phyloP scores from a whole-genome alignment of 208 protist species.

The Leishmania tarentolae region DNA sequence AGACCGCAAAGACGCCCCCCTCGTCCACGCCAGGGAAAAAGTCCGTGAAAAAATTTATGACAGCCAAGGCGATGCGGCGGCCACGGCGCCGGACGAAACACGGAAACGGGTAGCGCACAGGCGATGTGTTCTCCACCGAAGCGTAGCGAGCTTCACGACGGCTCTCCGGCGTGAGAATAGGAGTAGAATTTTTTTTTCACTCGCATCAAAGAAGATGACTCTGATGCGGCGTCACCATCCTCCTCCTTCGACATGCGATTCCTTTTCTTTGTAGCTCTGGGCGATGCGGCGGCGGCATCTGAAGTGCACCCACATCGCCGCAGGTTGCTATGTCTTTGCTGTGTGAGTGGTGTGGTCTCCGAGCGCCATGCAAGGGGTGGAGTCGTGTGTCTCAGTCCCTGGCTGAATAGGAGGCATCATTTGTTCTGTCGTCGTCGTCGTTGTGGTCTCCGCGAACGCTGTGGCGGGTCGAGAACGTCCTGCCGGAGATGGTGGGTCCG shows the following conservation, averaged over 20 bases:
- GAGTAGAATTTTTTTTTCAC: neutral
- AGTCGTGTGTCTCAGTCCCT: neutral
- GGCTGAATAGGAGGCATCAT: neutral
- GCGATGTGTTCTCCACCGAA: neutral
- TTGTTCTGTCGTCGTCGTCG: neutral
- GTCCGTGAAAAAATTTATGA: conserved; percentile 22
- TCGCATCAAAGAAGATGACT: neutral
- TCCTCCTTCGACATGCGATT: neutral
- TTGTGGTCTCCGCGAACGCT: neutral
- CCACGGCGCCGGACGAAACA: neutral
- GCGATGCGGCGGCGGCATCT: neutral
- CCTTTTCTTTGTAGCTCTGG: neutral
- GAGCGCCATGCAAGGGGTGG: neutral
- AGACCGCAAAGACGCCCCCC: neutral
- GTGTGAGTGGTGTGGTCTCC: neutral
- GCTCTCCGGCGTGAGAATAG: neutral
- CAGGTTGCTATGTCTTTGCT: neutral
- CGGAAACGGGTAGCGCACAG: neutral
- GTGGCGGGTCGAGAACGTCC: too few relatives aligned
- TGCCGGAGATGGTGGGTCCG: neutral
- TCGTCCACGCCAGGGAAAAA: neutral
- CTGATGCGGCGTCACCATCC: neutral
- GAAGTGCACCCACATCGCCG: neutral
- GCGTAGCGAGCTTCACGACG: neutral
- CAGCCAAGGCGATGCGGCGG: conserved; percentile 24